Base-by-base conservation (phyloP, 495 filamentous ascomycete species). In the Neurospora terricola region DNA sequence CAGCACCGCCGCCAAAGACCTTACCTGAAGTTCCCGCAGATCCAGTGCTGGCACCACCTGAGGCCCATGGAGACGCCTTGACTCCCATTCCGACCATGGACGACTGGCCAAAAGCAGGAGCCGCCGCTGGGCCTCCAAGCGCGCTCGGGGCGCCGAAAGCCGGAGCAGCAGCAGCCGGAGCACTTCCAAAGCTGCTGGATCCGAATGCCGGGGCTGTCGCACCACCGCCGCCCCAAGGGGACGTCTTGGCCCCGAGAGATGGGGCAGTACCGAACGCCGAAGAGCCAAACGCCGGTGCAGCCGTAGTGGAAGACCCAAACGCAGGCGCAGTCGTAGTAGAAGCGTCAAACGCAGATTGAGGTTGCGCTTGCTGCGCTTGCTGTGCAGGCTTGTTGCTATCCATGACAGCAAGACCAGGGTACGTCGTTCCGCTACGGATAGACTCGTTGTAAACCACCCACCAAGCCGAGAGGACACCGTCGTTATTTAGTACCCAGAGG, bases 391-490 rank as follows among this genome's bases (percentile, higher is more conserved):
- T 66, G 66, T 75, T 68, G 54, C 75, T 69, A 75, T 80, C 77
- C 59, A 78, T 81, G 75, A 85, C 84, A 70, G 84, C 83, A 69
- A 97, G 83, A 4, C 91, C 91, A 23, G 90, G 86, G 79, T 96
- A 98, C 0, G 88, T 87, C 14, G 88, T 87, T 0, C 89, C 88
- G 76, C 90, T 84, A 69, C 90, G 86, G 71, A 99, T 89, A 3
- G 96, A 91, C 37, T 97, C 94, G 42, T 90, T 88, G 79, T 98
- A 97, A 43, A 98, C 84, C 69, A 98, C 82, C 90, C 94, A 97
- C 96, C 96, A 99, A 23, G 90, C 85, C 30, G 86, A 87, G 9
- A 99, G 84, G 11, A 96, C 84, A 38, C 96, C 96, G 76, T 98
- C 93, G 78, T 97, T 89, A 73, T 96, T 98, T 4, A 99, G 86